These are phyloP conservation scores for Plantago coronopus DNA, from an alignment of 305 asterid species.

Conservation along the genomic window DNA sequence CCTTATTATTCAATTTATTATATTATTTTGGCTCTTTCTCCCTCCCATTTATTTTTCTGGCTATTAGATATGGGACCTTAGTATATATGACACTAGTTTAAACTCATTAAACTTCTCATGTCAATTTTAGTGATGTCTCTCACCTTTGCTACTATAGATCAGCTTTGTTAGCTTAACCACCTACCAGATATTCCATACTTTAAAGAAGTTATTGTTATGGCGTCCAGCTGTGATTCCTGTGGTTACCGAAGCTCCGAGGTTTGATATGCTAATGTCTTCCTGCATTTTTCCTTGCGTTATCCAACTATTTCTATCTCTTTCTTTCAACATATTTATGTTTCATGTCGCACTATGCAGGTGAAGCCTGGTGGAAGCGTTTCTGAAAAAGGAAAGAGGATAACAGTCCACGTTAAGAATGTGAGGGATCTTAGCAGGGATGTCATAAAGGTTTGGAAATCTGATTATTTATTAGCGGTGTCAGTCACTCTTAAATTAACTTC, in stretches of 20 bases:
- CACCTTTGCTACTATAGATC: neutral
- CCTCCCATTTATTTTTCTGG: no score
- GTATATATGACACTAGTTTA: no score
- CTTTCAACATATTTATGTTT: slow-evolving; percentile 14
- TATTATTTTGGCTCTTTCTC: no score
- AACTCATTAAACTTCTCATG: no score
- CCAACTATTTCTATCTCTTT: slow-evolving; percentile 2
- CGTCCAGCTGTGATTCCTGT: slow-evolving; percentile 81
- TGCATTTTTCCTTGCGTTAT: neutral
- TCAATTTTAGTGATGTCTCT: slow-evolving; percentile 12
- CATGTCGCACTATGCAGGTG: slow-evolving; percentile 44
- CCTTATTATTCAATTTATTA: no score
- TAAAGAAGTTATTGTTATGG: slow-evolving; percentile 92
- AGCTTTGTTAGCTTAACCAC: slow-evolving; percentile 47
- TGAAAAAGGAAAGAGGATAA: slow-evolving; percentile 75
- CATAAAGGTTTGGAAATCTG: slow-evolving; percentile 58
- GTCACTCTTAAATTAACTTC: no score
- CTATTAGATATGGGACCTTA: no score
- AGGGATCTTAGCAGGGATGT: slow-evolving; percentile 89
- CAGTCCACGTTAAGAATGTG: slow-evolving; percentile 51
- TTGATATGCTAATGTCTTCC: slow-evolving; percentile 10
- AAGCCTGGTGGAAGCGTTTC: slow-evolving; percentile 88
- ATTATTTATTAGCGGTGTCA: neutral
- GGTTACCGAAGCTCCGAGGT: slow-evolving; percentile 97
- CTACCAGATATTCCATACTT: slow-evolving; percentile 91